A percentile compares a stretch with the other conserved stretches of the same genome.
phyloP scores from a whole-genome alignment of 306 rosid genomes.

The Luffa aegyptiaca region DNA sequence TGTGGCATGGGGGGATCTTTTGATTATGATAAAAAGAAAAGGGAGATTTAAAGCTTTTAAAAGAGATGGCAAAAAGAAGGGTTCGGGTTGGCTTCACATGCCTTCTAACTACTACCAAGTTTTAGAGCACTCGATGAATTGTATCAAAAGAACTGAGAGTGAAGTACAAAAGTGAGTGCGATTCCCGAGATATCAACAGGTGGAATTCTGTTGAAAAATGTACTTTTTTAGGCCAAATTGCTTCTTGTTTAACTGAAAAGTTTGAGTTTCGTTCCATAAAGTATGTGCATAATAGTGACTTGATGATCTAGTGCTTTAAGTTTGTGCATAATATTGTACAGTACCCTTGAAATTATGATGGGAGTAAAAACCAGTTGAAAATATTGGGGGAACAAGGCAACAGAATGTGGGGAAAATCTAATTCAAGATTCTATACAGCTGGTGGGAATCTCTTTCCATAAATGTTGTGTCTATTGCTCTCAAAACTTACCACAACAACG shows the following conservation, averaged over 20 bases:
- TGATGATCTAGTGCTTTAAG: too few species aligned
- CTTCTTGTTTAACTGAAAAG: neutral
- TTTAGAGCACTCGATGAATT: conserved; percentile 15
- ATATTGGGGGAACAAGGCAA: neutral
- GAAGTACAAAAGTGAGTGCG: neutral
- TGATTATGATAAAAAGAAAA: neutral
- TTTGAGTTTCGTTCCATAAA: neutral
- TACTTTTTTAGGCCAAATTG: neutral
- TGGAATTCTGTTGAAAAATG: neutral
- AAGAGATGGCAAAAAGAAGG: neutral
- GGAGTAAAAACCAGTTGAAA: too few species aligned
- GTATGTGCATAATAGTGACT: too few species aligned
- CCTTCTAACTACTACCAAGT: conserved; percentile 13
- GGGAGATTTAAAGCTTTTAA: neutral
- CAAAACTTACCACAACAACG: neutral
- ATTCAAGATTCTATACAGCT: conserved; percentile 36
- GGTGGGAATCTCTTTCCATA: conserved; percentile 49
- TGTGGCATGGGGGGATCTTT: neutral
- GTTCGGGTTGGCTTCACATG: conserved; percentile 18
- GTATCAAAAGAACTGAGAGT: neutral
- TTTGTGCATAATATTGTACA: too few species aligned
- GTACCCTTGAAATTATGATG: too few species aligned
- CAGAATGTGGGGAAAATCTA: neutral
- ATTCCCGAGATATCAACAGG: neutral
- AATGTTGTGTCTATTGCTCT: conserved; percentile 7